Base-by-base conservation (phyloP, 2,329 filamentous ascomycete species). In the Calonectria leucothoes region DNA sequence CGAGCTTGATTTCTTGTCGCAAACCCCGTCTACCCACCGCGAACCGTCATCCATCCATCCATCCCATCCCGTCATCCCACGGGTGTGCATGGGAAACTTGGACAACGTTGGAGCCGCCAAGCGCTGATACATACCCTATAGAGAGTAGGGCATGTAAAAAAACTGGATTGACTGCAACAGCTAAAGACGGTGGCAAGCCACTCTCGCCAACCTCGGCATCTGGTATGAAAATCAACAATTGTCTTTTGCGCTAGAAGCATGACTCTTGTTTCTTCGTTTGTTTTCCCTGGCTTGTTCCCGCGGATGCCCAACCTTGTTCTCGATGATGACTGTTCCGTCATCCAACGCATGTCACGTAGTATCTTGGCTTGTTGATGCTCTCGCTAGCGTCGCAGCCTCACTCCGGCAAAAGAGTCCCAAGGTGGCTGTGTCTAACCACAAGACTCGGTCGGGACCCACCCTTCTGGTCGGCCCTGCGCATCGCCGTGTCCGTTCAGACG, bases 301-400 rank as follows among this genome's bases (percentile, higher is more conserved):
- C n/a, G 35, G 25, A 37, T 48, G 49, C 42, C 29, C 10, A 35
- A 25, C 33, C 23, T 25, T 29, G 17, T 59, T 39, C 55, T 59
- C 31, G 15, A 35, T 31, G 45, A 20, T 39, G n/a, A 37, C 37
- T n/a, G 8, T 69, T 20, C 27, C 27, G 25, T 68, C 70, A 11
- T 48, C n/a, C 55, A 37, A 17, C 33, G 31, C 55, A 68, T 67
- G 70, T 68, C 70, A 71, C 70, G 70, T 67, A 68, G 35, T 51
- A 68, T 64, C 37, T 35, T n/a, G 59, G 42, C 25, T 20, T 42
- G 37, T 15, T 64, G 39, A 45, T 45, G 39, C 25, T 27, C 33
- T n/a, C 61, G 23, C 23, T 67, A 61, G 69, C 35, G 64, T 66
- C 42, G 20, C 33, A 27, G 33, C 55, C 39, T 63, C 67, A 49